Base-by-base conservation (phyloP, 2,329 filamentous ascomycete species). In the Ampelomyces quisqualis region DNA sequence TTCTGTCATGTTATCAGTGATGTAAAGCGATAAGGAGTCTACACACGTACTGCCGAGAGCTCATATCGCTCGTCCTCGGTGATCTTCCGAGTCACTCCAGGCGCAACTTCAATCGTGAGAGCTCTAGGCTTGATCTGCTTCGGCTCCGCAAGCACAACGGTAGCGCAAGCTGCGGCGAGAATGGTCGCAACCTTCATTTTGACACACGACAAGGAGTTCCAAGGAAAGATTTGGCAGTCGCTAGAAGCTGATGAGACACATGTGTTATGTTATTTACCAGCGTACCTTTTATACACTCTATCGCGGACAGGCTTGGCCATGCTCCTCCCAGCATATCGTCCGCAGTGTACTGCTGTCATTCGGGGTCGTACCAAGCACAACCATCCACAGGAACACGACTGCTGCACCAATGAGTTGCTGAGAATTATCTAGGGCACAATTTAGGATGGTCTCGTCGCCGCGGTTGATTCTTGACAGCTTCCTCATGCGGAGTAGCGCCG, bases 11-110 rank as follows among this genome's bases (percentile, higher is more conserved):
- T 8, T 5, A 18, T 45, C 13, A 46, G 34, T 15, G 23, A 10
- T 5, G 10, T 10, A 15, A 19, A 4, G 4, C 7, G n/a, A 19
- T 7, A 26, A 4, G 10, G 3, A 2, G n/a, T 4, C 24, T 3
- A 17, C 18, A 9, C 3, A 15, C 45, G 14, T 35, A 91, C 88
- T 55, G 88, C 77, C 62, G 85, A 83, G 53, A 95, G 73, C 66
- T 84, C 82, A 88, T 89, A 95, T 72, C 95, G 95, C 72, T 95
- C 82, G 15, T 94, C 87, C 59, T 96, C 90, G 0, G 87, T 93
- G 18, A 95, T 85, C 85, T 87, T 90, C 74, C 78, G 75, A 14
- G 83, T 89, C 62, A 88, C 77, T 42, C 86, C 88, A 3, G 88
- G 88, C 7, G 79, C 78, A 18, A 90, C 76, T 72, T 96, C 89